Conservation (phyloP, 2,329 filamentous ascomycete species). For the Phyllosticta paracitricarpa region DNA sequence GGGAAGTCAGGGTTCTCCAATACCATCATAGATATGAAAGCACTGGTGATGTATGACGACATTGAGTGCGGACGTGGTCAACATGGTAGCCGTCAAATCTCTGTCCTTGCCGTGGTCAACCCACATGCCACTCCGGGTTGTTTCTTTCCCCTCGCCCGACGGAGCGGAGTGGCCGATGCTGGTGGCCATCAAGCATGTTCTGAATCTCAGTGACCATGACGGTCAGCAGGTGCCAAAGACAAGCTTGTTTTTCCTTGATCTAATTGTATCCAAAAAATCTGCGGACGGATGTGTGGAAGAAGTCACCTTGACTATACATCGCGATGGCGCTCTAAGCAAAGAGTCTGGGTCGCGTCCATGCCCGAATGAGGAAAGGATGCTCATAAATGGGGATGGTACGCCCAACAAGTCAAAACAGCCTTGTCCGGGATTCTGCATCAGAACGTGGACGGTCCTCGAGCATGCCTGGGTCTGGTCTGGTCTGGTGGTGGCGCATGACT, state of each 20-base stretch:
- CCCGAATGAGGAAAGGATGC: neutral
- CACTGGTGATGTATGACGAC: neutral
- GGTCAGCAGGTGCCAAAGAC: neutral
- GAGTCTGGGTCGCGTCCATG: neutral
- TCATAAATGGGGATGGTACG: neutral
- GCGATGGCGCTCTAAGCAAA: neutral
- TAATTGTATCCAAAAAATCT: neutral
- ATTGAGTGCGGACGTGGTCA: neutral
- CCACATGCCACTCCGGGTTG: neutral
- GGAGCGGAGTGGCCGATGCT: neutral
- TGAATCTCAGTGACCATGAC: neutral
- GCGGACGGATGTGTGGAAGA: neutral
- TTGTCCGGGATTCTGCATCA: neutral
- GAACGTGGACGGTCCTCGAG: neutral
- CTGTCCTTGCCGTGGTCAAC: neutral
- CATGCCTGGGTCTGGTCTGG: neutral
- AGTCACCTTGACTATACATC: neutral
- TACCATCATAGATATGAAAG: neutral
- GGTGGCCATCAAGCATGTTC: neutral
- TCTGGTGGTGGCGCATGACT: neutral
- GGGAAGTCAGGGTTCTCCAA: neutral
- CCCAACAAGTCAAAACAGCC: neutral
- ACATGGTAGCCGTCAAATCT: neutral
- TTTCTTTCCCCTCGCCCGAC: neutral
- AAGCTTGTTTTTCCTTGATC: neutral